Evolutionary conservation across 495 filamentous ascomycete species (phyloP).

Genomic region (Podospora appendiculata): DNA sequence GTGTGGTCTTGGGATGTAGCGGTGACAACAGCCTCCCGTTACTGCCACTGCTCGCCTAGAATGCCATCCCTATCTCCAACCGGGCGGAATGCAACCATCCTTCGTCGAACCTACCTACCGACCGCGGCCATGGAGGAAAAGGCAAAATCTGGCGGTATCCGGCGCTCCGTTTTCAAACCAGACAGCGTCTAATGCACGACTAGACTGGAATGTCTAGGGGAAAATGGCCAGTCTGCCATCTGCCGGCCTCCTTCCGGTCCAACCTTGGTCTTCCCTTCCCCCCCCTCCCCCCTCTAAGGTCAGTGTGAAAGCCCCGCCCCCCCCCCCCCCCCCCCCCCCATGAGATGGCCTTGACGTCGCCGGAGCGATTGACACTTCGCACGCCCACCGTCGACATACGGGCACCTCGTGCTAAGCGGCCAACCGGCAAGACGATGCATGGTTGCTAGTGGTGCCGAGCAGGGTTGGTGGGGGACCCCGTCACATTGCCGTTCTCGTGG

Average conservation of each 20-base stretch:
- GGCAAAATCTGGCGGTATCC: neutral
- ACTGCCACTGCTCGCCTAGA: neutral
- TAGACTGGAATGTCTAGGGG: neutral
- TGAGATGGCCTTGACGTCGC: neutral
- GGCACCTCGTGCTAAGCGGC: neutral
- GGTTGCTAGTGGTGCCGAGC: neutral
- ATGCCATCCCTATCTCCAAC: neutral
- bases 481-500: constrained; percentile 1
- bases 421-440: neutral
- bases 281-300: neutral
- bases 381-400: neutral
- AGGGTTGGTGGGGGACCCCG: neutral
- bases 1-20: too few relatives aligned
- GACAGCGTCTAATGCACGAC: neutral
- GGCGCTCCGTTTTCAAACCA: neutral
- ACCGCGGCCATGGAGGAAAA: neutral
- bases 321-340: neutral
- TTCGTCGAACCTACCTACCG: neutral
- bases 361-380: neutral
- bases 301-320: neutral
- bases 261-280: neutral
- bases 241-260: neutral
- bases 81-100: constrained; percentile 11
- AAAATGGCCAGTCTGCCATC: neutral
- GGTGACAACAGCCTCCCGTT: neutral